Percentiles rank a stretch among this genome's conserved stretches.
Evolutionary conservation across 2,329 filamentous ascomycete genomes (phyloP).

Genomic region (Bisporella sp.): DNA sequence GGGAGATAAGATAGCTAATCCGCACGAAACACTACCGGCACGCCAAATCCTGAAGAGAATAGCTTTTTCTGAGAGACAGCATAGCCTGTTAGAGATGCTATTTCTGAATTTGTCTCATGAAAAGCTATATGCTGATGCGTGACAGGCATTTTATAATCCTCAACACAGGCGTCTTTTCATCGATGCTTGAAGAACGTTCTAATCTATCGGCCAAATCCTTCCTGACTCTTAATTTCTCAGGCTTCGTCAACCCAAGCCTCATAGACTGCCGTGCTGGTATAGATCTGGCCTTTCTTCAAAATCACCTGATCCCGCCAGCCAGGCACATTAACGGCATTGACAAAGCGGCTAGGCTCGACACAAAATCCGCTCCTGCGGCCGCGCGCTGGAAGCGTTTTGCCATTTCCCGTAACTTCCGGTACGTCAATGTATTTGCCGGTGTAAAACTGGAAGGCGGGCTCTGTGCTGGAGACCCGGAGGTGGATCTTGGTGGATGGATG

Average conservation of each 20-base stretch:
- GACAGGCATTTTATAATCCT: too few species aligned
- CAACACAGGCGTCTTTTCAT: too few species aligned
- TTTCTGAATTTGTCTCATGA: too few species aligned
- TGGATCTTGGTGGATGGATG: constrained; percentile 71
- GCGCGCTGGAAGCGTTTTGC: constrained; percentile 33
- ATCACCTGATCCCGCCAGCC: constrained; percentile 74
- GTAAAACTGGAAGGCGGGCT: constrained; percentile 97
- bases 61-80: too few species aligned
- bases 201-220: too few species aligned
- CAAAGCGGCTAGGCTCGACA: constrained; percentile 84
- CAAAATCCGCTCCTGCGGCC: constrained; percentile 73
- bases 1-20: too few species aligned
- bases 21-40: too few species aligned
- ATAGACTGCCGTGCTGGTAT: constrained; percentile 77
- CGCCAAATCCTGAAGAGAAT: too few species aligned
- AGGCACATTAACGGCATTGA: constrained; percentile 78
- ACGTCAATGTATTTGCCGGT: constrained; percentile 81
- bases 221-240: background rate
- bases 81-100: too few species aligned
- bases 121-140: too few species aligned
- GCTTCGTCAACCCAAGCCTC: constrained; percentile 66
- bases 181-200: too few species aligned
- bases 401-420: constrained; percentile 56
- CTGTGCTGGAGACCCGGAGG: constrained; percentile 82
- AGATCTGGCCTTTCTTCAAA: constrained; percentile 78